Percentiles rank a stretch among this genome's conserved stretches.
phyloP scores from a whole-genome alignment of 2,329 filamentous ascomycete species.

The Pseudohalonectria lignicola region DNA sequence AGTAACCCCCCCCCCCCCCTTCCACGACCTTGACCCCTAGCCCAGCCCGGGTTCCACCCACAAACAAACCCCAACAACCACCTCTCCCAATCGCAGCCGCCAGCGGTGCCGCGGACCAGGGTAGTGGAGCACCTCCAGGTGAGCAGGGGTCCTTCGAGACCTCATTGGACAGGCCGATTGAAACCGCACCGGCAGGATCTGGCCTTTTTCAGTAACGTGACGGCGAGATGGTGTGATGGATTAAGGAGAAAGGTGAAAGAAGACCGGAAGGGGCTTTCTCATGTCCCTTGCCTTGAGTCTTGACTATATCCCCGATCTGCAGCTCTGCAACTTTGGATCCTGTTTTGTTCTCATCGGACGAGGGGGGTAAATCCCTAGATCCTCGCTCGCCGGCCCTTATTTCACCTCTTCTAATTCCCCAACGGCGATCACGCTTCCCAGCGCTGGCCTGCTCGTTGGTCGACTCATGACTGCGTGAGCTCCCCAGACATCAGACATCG shows the following conservation, averaged over 20 bases:
- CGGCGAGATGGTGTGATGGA: constrained; percentile 8
- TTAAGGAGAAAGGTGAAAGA: neutral
- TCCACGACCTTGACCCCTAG: no score
- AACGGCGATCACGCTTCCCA: neutral
- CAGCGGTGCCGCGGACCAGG: constrained; percentile 15
- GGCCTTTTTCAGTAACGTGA: constrained; percentile 18
- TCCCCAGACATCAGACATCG: no score
- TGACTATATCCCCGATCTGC: no score
- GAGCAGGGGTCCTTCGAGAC: constrained; percentile 17
- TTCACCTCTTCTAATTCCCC: neutral
- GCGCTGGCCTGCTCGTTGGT: neutral
- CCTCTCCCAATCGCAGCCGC: constrained; percentile 20
- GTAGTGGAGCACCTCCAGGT: constrained; percentile 8
- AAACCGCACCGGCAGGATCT: constrained; percentile 10
- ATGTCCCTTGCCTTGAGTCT: neutral
- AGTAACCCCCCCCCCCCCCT: no score
- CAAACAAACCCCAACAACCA: neutral
- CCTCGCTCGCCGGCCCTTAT: neutral
- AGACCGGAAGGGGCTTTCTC: neutral
- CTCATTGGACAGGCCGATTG: constrained; percentile 15
- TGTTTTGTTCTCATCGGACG: no score
- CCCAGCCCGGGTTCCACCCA: neutral
- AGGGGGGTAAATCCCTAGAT: no score
- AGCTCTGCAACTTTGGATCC: no score
- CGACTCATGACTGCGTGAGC: no score